Evolutionary conservation across 768 basidiomycete genomes (phyloP).

Genomic region (Leccinum subgranulosum): DNA sequence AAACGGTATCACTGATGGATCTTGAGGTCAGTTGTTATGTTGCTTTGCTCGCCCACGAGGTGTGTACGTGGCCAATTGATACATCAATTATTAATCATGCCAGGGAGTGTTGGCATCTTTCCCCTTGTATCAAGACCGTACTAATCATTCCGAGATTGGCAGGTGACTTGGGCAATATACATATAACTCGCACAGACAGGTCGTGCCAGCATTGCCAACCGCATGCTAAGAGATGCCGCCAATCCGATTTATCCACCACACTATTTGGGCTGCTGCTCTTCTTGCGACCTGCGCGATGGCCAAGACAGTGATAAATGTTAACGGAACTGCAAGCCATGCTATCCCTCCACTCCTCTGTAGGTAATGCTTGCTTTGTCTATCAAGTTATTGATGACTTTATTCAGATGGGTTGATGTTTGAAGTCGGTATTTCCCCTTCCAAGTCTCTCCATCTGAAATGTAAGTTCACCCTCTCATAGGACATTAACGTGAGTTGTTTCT

Average conservation of each 20-base stretch:
- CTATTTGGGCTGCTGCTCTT: background rate
- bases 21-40: background rate
- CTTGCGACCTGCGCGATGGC: conserved; percentile 7
- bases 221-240: conserved; percentile 11
- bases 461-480: conserved; percentile 36
- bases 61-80: background rate
- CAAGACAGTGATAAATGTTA: conserved; percentile 38
- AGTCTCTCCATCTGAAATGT: background rate
- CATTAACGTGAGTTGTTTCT: conserved; percentile 49
- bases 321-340: conserved; percentile 45
- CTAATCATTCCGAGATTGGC: no score
- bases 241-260: background rate
- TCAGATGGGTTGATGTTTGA: conserved; percentile 61
- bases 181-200: background rate
- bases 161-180: background rate
- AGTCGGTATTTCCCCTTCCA: conserved; percentile 27
- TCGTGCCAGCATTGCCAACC: background rate
- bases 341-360: conserved; percentile 53
- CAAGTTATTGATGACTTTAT: background rate
- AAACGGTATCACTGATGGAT: background rate
- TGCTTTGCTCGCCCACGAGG: no score
- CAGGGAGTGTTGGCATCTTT: background rate
- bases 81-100: background rate
- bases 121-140: background rate
- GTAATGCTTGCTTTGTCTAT: conserved; percentile 14